Percentiles rank a stretch among this genome's conserved stretches.
phyloP scores from a whole-genome alignment of 768 basidiomycete species.

The Sutorius australiensis region DNA sequence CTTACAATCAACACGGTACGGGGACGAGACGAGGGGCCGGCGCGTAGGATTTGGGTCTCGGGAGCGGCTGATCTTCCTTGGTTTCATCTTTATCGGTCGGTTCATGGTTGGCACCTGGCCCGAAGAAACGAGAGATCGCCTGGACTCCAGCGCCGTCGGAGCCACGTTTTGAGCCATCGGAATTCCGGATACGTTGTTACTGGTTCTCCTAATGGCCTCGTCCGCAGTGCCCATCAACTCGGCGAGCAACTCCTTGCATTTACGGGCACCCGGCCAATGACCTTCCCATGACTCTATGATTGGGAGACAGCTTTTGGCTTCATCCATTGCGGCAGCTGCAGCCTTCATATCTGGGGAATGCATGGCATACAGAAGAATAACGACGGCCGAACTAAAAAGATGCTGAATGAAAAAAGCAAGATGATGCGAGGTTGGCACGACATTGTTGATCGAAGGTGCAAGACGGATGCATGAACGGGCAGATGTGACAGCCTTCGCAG shows the following conservation, averaged over 20 bases:
- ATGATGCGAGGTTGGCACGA: constrained; percentile 82
- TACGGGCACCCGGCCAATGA: constrained; percentile 82
- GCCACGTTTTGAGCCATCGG: constrained; percentile 26
- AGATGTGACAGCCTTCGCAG: constrained; percentile 75
- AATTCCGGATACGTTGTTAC: constrained; percentile 17
- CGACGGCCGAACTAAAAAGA: constrained; percentile 83
- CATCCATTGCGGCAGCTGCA: constrained; percentile 73
- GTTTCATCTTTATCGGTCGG: constrained; percentile 46
- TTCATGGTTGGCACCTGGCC: constrained; percentile 43
- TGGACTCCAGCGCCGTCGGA: constrained; percentile 45
- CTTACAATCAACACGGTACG: constrained; percentile 66
- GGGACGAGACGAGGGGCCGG: constrained; percentile 55
- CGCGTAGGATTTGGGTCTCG: constrained; percentile 53
- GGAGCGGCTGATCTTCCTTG: constrained; percentile 55
- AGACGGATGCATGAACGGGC: constrained; percentile 83
- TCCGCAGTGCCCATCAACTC: constrained; percentile 67
- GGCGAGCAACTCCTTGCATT: constrained; percentile 76
- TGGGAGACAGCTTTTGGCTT: constrained; percentile 66
- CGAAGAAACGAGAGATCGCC: constrained; percentile 49
- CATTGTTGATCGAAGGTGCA: constrained; percentile 79
- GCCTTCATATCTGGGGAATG: constrained; percentile 66
- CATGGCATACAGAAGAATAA: constrained; percentile 83
- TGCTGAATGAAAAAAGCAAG: constrained; percentile 88
- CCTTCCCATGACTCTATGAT: constrained; percentile 82
- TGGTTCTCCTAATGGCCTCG: constrained; percentile 51